Conservation (phyloP, 2,329 filamentous ascomycete genomes). For the Monilinia polystroma region DNA sequence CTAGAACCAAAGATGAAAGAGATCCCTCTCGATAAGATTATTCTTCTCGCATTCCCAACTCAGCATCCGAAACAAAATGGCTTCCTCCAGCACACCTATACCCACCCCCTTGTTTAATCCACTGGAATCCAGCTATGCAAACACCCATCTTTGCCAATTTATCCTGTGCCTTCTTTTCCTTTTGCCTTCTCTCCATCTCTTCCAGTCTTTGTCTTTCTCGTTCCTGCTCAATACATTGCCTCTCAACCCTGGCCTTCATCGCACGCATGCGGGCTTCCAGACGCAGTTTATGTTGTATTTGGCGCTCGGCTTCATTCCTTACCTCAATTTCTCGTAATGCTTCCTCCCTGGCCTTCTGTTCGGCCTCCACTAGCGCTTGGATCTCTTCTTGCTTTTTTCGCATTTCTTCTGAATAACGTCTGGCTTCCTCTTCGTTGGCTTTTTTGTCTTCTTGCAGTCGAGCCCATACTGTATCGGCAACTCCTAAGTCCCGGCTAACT, state of each 20-base stretch:
- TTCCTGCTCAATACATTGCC: constrained; percentile 37
- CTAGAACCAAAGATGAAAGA: neutral
- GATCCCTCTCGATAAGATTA: accelerated
- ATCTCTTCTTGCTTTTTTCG: constrained; percentile 20
- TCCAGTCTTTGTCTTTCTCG: constrained; percentile 43
- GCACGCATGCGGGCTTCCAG: constrained; percentile 38
- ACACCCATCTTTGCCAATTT: constrained; percentile 54
- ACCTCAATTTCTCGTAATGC: constrained; percentile 24
- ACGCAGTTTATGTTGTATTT: constrained; percentile 24
- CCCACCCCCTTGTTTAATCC: constrained; percentile 59
- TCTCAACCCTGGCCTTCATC: constrained; percentile 37
- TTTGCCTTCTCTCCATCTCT: constrained; percentile 43
- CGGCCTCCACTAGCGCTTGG: constrained; percentile 22
- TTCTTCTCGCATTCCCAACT: constrained; percentile 31
- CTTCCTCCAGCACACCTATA: constrained; percentile 62
- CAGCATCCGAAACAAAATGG: constrained; percentile 52
- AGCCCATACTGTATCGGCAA: constrained; percentile 60
- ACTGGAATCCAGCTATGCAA: constrained; percentile 57
- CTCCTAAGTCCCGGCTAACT: constrained; percentile 52
- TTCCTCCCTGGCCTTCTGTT: constrained; percentile 25
- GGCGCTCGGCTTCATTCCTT: constrained; percentile 15
- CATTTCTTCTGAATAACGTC: neutral
- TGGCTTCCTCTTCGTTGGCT: constrained; percentile 31
- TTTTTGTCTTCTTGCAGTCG: constrained; percentile 55
- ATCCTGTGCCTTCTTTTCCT: constrained; percentile 45